Conservation (phyloP, 495 filamentous ascomycete species). For the Podospora conica region DNA sequence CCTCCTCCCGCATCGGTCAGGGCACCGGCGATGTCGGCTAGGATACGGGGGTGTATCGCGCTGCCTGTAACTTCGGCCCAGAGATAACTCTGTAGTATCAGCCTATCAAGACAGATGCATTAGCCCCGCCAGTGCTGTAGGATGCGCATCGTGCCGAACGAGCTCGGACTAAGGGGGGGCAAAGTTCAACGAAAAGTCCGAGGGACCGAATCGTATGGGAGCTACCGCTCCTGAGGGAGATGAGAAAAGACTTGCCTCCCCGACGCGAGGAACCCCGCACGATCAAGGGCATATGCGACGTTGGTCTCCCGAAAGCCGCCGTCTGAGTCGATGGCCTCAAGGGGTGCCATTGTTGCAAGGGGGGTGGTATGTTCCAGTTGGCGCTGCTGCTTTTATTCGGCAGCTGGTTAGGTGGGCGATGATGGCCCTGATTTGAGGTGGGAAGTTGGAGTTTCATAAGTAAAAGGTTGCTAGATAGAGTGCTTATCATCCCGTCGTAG, state of each 20-base stretch:
- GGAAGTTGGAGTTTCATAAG: background rate
- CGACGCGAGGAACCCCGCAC: constrained; percentile 3
- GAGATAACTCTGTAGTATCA: constrained; percentile 2
- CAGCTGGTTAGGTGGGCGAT: too few relatives aligned
- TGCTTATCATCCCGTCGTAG: background rate
- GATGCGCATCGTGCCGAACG: background rate
- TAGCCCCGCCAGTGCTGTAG: background rate
- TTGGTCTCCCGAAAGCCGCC: background rate
- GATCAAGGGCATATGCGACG: constrained; percentile 5
- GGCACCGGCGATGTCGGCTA: too few relatives aligned
- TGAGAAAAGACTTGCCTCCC: background rate
- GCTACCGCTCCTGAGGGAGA: background rate
- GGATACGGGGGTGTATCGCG: background rate
- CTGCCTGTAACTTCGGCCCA: constrained; percentile 5
- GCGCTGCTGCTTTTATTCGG: too few relatives aligned
- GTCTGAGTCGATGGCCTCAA: too few relatives aligned
- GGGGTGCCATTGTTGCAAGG: too few relatives aligned
- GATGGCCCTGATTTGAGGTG: too few relatives aligned
- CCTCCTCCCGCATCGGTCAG: background rate
- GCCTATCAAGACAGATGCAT: background rate
- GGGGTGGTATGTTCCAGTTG: too few relatives aligned
- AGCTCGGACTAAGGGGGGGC: background rate
- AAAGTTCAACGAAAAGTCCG: background rate
- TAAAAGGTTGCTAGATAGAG: background rate
- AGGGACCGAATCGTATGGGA: background rate